Evolutionary conservation across 2,329 filamentous ascomycete species (phyloP), one percentile per base, ranked within the genome.

Genomic region (Albifimbria verrucaria): DNA sequence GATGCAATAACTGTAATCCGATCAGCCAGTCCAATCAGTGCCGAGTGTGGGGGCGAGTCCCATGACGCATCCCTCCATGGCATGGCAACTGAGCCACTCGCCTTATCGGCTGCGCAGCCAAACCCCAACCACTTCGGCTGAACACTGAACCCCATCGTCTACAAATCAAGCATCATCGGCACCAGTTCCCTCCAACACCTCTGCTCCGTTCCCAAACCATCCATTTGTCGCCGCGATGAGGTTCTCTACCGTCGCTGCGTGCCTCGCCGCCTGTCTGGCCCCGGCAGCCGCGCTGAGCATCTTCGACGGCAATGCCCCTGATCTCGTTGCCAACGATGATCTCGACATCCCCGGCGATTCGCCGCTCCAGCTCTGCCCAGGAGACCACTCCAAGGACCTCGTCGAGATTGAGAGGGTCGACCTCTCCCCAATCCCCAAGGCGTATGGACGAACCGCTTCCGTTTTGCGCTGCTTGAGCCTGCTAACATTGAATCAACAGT

Each of bases 261-360:
- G 77, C 53, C 65, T 82, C 53, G 69, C 75, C 52, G 71, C 70
- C 67, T 67, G 73, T 66, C 63, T 77, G 58, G 73, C 72, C 50
- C 74, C 79, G 52, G 75, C 75, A 48, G 65, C 69, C 57, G 77
- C 72, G 52, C 52, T 68, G 52, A 82, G 76, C 63, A 70, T 75
- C 67, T 65, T 68, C 60, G 65, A 63, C 60, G 61, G 63, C 56
- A 60, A 64, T 45, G 57, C 64, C 49, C 62, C 60, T 53, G 68
- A 67, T 58, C 68, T 72, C 55, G 77, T 74, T 58, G 70, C 68
- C 65, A 76, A 76, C 53, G 76, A 77, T 23, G 73, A 82, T 45
- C 77, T 82, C 69, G 81, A 86, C 59, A 88, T 97, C 17, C 87
- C 90, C 1, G 92, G 94, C 69, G 78, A 93, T 49, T 96, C 93